These are phyloP conservation scores for Mortierella sp. DNA, from an alignment of 371 early-diverging fungal species.

Conservation along the genomic window DNA sequence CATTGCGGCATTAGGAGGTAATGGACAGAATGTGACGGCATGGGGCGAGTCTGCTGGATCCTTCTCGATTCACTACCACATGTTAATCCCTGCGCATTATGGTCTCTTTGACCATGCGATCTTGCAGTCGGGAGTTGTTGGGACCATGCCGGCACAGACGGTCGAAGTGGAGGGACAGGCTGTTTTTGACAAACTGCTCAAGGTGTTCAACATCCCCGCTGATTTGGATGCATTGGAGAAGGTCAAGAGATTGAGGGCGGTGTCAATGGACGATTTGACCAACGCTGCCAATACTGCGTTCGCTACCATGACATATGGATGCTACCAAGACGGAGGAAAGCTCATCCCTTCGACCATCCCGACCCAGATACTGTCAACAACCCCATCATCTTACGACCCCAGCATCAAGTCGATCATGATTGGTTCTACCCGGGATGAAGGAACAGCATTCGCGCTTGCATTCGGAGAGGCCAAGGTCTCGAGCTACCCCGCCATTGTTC, in stretches of 20 bases:
- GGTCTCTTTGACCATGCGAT: slow-evolving; percentile 59
- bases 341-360: slow-evolving; percentile 25
- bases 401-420: slow-evolving; percentile 17
- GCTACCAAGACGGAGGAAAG: slow-evolving; percentile 34
- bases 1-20: slow-evolving; percentile 64
- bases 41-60: slow-evolving; percentile 67
- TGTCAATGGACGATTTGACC: slow-evolving; percentile 20
- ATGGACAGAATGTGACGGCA: slow-evolving; percentile 58
- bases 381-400: slow-evolving; percentile 5
- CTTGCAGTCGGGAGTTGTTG: slow-evolving; percentile 52
- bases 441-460: not conserved
- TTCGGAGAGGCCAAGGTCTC: not conserved
- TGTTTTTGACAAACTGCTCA: slow-evolving; percentile 24
- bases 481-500: not conserved
- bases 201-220: slow-evolving; percentile 33
- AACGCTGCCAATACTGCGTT: slow-evolving; percentile 15
- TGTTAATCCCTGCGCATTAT: slow-evolving; percentile 38
- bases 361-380: slow-evolving; percentile 2
- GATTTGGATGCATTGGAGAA: slow-evolving; percentile 35
- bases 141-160: slow-evolving; percentile 24
- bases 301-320: slow-evolving; percentile 25
- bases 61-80: slow-evolving; percentile 51
- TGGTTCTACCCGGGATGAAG: slow-evolving; percentile 17
- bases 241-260: slow-evolving; percentile 20
- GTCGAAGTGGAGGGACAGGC: slow-evolving; percentile 27